Evolutionary conservation across 768 basidiomycete species (phyloP), one percentile per base, ranked within the genome.

Genomic region (Leccinum uliginosum): DNA sequence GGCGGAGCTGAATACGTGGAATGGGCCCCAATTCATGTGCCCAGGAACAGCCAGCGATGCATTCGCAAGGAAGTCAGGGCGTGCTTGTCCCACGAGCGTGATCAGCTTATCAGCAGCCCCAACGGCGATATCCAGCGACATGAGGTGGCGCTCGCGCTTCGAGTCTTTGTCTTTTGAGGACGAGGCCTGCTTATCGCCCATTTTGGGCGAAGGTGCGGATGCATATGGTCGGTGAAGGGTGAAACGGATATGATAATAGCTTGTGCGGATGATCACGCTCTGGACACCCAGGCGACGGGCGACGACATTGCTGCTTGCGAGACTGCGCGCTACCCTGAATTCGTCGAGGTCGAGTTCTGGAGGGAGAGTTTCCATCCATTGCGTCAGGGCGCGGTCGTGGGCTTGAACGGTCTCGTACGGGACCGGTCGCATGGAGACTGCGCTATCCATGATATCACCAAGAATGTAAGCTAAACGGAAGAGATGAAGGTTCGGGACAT

Each of bases 381-480:
- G 79, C 3, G 76, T 78, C 49, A 93, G 73, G 2, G 83, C 82
- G 38, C 82, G 80, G 68, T 93, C 91, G 64, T 89, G 86, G 1
- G 83, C 80, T 67, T 82, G 79, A 19, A 92, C 80, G 40, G 81
- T 82, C 51, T 90, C 83, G 63, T 91, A 91, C 4, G 86, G 77
- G 15, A 91, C 87, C n/a, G 84, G 75, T n/a, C 86, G 84, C 59
- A 90, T 81, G 45, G 87, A 91, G 5, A 90, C 83, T 3, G 89
- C 89, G 59, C 87, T 86, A 67, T 91, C 87, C 83, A 92, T 86
- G 72, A 93, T 89, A 65, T 91, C 87, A 8, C 91, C 89, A 8
- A 92, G 78, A 55, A 90, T 83, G 62, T 84, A 86, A 9, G 87
- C 87, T n/a, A 91, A 74, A 27, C 83, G 78, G 72, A 91, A 89